Evolutionary conservation across 2,329 filamentous ascomycete species (phyloP).

Genomic region (Colletotrichum euphorbiae): DNA sequence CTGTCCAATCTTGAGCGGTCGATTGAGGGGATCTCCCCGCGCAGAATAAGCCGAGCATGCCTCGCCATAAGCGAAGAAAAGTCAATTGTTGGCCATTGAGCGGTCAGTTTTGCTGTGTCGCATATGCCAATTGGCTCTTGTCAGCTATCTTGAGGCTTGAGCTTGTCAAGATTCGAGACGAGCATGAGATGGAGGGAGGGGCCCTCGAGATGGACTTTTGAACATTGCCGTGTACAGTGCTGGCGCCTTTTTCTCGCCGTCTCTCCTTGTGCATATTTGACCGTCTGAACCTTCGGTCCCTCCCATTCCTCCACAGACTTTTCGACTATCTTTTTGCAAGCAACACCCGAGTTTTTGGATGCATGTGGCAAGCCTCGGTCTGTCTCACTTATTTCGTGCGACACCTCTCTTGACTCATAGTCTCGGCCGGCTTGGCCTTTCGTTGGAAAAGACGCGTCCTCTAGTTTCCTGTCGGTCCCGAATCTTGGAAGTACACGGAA

Average conservation of each 20-base stretch:
- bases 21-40: conserved; percentile 36
- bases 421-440: conserved; percentile 10
- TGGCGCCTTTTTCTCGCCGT: conserved; percentile 14
- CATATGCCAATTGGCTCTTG: conserved; percentile 37
- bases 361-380: conserved; percentile 7
- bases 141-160: conserved; percentile 31
- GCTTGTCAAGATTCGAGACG: conserved; percentile 10
- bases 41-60: conserved; percentile 23
- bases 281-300: conserved; percentile 31
- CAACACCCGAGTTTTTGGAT: conserved; percentile 1
- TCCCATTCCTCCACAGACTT: conserved; percentile 4
- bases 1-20: conserved; percentile 36
- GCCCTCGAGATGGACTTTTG: conserved; percentile 15
- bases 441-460: background rate
- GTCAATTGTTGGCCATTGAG: conserved; percentile 20
- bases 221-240: conserved; percentile 28
- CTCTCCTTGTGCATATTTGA: conserved; percentile 9
- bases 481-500: background rate
- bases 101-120: conserved; percentile 20
- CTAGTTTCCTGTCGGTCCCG: background rate
- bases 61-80: conserved; percentile 17
- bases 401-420: conserved; percentile 18
- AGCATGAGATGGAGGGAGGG: conserved; percentile 25
- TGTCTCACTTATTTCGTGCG: conserved; percentile 30
- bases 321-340: background rate